Evolutionary conservation across 495 filamentous ascomycete species (phyloP).

Genomic region (Penicillium egyptiacum): DNA sequence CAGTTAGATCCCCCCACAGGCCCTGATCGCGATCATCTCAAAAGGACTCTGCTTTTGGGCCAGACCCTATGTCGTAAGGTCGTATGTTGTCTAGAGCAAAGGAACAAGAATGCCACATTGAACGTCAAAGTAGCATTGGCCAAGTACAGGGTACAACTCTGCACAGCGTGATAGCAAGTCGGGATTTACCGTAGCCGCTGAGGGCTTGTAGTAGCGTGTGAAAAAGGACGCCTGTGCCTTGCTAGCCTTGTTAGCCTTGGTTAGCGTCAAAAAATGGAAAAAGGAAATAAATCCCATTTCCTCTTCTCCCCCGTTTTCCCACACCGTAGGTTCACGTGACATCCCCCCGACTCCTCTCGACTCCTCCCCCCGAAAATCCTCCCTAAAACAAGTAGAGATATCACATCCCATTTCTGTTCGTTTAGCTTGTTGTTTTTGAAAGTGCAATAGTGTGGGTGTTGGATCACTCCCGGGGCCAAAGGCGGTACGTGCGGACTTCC

Average conservation of each 20-base stretch:
- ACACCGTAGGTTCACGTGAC: constrained; percentile 27
- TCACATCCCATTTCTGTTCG: constrained; percentile 8
- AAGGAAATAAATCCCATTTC: constrained; percentile 10
- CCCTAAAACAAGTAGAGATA: neutral
- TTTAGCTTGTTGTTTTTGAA: constrained; percentile 14
- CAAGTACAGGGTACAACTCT: neutral
- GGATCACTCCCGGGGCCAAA: constrained; percentile 24
- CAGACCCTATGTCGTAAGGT: constrained; percentile 18
- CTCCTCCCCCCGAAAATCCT: constrained; percentile 13
- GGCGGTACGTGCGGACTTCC: constrained; percentile 28
- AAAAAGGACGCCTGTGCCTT: constrained; percentile 11
- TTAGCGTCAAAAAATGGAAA: constrained; percentile 8
- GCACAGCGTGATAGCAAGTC: constrained; percentile 1
- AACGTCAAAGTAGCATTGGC: neutral
- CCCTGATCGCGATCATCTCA: constrained; percentile 19
- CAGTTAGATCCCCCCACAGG: constrained; percentile 7
- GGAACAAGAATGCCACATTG: neutral
- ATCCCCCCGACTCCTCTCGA: constrained; percentile 30
- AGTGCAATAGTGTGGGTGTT: constrained; percentile 18
- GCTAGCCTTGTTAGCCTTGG: constrained; percentile 5
- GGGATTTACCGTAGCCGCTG: constrained; percentile 17
- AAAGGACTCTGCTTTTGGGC: constrained; percentile 17
- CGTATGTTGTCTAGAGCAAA: neutral
- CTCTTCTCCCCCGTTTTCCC: constrained; percentile 10
- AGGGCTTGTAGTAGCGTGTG: constrained; percentile 17